Evolutionary conservation across 441 rosid genomes (phyloP).

Genomic region (Brassica balearica): DNA sequence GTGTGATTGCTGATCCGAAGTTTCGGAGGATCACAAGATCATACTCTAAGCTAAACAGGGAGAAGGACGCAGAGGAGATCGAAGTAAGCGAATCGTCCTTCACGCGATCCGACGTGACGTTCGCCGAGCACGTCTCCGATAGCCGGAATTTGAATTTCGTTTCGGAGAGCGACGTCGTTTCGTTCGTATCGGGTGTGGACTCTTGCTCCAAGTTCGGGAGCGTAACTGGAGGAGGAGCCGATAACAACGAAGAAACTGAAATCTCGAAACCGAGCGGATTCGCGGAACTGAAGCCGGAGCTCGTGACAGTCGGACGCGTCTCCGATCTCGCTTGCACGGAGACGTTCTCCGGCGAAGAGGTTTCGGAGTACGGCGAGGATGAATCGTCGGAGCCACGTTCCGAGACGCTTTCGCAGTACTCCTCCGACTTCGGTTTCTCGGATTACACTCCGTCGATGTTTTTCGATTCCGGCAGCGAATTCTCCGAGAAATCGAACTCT

Average conservation of each 20-base stretch:
- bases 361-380: constrained; percentile 53
- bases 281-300: constrained; percentile 49
- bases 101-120: constrained; percentile 53
- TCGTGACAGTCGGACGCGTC: constrained; percentile 46
- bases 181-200: constrained; percentile 56
- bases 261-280: constrained; percentile 50
- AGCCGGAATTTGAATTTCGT: constrained; percentile 40
- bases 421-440: constrained; percentile 60
- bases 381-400: constrained; percentile 63
- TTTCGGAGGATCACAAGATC: constrained; percentile 69
- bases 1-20: constrained; percentile 34
- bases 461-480: constrained; percentile 75
- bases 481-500: constrained; percentile 67
- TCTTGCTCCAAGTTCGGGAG: constrained; percentile 45
- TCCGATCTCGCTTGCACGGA: constrained; percentile 82
- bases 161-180: constrained; percentile 54
- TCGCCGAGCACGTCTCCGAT: constrained; percentile 47
- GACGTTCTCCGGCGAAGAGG: constrained; percentile 58
- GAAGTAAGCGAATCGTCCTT: constrained; percentile 62
- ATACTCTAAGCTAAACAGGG: constrained; percentile 46
- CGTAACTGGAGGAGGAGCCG: constrained; percentile 21
- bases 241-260: constrained; percentile 50
- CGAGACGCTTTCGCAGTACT: constrained; percentile 53
- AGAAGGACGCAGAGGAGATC: constrained; percentile 38
- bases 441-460: constrained; percentile 69